Base-by-base conservation (phyloP, 345 rosid genomes). In the Excoecaria cochinchinensis region DNA sequence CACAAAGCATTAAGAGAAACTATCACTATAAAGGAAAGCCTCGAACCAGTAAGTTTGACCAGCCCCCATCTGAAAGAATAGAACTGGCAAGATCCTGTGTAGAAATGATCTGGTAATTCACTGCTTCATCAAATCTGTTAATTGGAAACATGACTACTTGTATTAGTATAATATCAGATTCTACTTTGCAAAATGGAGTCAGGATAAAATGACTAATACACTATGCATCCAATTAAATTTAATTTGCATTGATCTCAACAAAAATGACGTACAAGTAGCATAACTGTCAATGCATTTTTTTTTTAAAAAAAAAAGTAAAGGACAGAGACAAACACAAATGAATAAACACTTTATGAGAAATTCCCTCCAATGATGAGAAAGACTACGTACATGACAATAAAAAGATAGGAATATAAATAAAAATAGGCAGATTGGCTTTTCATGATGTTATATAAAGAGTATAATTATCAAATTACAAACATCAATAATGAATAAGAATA, bases 1-100 rank as follows among this genome's bases (percentile, higher is more conserved):
- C 50, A 15, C 17, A 15, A 17, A 24, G 7, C 15, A 44, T 42
- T 42, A 50, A 62, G 36, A 17, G 17, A 42, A 67, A 21, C 40
- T 55, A 13, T 59, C 31, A 21, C 63, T 13, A 59, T n/a, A 42
- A 51, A 62, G 66, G 53, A 58, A 78, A 25, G 44, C 46, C 53
- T 9, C 24, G 55, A 81, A 93, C 98, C 92, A 95, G 85, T 59
- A 92, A 80, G 77, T 89, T 85, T 38, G 97, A 89, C 97, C 95
- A 95, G 71, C 93, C 91, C 63, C 91, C 93, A 76, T 84, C 83
- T 58, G 83, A 82, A 58, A 93, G 83, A 82, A 95, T 85, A 67
- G 92, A 84, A 71, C 73, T 81, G 48, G 91, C 97, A 24, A 95
- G 90, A 82, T 89, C 90, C 86, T 81, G 83, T 1, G 93, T 87